phyloP scores from a whole-genome alignment of 305 asterid genomes.

The Ajuga reptans region DNA sequence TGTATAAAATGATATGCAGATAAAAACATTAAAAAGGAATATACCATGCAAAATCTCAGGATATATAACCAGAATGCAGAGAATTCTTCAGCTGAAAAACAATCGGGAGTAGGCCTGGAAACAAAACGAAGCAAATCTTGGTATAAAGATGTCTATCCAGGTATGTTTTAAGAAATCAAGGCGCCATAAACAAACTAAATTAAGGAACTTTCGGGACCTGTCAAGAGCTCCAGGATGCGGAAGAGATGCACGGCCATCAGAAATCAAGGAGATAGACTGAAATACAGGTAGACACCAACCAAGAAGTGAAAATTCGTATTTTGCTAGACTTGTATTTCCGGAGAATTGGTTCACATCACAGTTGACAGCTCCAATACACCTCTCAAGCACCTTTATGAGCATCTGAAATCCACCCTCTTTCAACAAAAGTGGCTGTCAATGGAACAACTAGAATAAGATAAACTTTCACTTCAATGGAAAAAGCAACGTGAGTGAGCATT shows the following conservation, averaged over 20 bases:
- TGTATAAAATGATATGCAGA: slow-evolving; percentile 11
- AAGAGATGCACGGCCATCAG: slow-evolving; percentile 40
- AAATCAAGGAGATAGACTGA: slow-evolving; percentile 53
- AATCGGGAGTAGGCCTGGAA: slow-evolving; percentile 43
- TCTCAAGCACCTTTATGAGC: slow-evolving; percentile 62
- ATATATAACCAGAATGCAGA: slow-evolving; percentile 42
- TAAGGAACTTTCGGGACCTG: slow-evolving; percentile 40
- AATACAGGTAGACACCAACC: slow-evolving; percentile 67
- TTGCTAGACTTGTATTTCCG: slow-evolving; percentile 29
- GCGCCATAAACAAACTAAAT: slow-evolving; percentile 21
- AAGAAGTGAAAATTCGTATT: slow-evolving; percentile 38
- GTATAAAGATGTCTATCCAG: slow-evolving; percentile 2
- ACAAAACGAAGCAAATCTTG: slow-evolving; percentile 19
- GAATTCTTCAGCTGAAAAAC: slow-evolving; percentile 53
- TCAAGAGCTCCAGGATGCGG: slow-evolving; percentile 39
- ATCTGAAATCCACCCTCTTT: slow-evolving; percentile 59
- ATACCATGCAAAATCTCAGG: slow-evolving; percentile 52
- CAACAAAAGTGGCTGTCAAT: slow-evolving; percentile 55
- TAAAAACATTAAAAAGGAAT: slow-evolving; percentile 7
- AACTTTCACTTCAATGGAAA: slow-evolving; percentile 1
- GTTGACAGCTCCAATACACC: slow-evolving; percentile 42
- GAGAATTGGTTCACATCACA: slow-evolving; percentile 45
- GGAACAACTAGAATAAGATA: slow-evolving; percentile 26
- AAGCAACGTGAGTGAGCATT: slow-evolving; percentile 7
- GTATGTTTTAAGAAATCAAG: slow-evolving; percentile 19